A percentile compares a stretch with the other conserved stretches of the same genome.
These are phyloP conservation scores for Pythium apleroticum DNA, from an alignment of 352 stramenopile genomes.

Conservation along the genomic window DNA sequence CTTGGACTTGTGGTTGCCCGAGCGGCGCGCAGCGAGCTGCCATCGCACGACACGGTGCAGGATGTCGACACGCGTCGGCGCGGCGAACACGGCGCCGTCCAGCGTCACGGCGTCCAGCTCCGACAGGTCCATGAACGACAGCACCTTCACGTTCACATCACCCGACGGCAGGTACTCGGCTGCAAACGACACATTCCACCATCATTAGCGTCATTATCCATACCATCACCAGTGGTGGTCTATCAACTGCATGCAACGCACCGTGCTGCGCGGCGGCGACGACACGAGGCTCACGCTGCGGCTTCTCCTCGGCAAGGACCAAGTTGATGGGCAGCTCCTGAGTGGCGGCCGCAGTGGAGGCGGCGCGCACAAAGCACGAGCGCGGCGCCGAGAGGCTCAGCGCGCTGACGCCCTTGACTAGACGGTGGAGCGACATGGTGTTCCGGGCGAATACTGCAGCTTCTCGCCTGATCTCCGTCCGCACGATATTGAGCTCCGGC, in stretches of 20 bases:
- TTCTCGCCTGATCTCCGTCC: slow-evolving; percentile 13
- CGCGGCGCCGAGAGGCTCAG: slow-evolving; percentile 51
- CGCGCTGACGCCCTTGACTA: slow-evolving; percentile 56
- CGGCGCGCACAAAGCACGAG: slow-evolving; percentile 34
- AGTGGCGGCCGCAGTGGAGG: slow-evolving; percentile 29
- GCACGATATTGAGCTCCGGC: slow-evolving; percentile 15
- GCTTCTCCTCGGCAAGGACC: slow-evolving; percentile 72
- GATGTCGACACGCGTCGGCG: slow-evolving; percentile 80
- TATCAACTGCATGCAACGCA: slow-evolving; percentile 10
- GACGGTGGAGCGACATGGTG: slow-evolving; percentile 41
- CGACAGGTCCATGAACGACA: slow-evolving; percentile 51
- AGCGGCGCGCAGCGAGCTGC: slow-evolving; percentile 81
- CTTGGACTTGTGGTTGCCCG: slow-evolving; percentile 89
- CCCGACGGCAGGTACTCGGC: slow-evolving; percentile 53
- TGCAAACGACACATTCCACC: slow-evolving; percentile 4
- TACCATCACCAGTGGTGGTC: too few species aligned
- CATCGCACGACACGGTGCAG: slow-evolving; percentile 88
- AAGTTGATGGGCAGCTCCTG: slow-evolving; percentile 57
- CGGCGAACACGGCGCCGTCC: slow-evolving; percentile 72
- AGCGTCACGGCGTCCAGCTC: slow-evolving; percentile 57
- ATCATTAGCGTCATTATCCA: not conserved
- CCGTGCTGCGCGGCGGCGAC: slow-evolving; percentile 58
- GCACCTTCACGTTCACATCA: slow-evolving; percentile 65
- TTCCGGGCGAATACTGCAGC: not conserved
- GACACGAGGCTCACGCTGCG: slow-evolving; percentile 58